A percentile compares a stretch with the other conserved stretches of the same genome.
phyloP scores from a whole-genome alignment of 495 filamentous ascomycete genomes.

The Glonium stellatum region DNA sequence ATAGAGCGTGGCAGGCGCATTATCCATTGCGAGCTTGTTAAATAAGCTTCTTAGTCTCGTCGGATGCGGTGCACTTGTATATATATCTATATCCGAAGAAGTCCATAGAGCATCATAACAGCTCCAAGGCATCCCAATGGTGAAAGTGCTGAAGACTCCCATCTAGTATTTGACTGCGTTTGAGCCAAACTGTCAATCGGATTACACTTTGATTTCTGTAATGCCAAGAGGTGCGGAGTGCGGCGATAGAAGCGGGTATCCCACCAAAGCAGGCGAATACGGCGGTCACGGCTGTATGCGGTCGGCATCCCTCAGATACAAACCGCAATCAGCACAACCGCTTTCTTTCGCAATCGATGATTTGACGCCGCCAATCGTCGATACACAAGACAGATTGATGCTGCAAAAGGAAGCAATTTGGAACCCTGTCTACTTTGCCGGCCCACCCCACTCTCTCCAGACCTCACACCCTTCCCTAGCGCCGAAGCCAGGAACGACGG shows the following conservation, averaged over 20 bases:
- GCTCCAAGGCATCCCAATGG: too few species aligned
- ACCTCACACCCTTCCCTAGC: background rate
- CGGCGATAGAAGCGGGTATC: too few species aligned
- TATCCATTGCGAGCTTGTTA: background rate
- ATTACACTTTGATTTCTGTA: too few species aligned
- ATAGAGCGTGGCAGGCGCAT: background rate
- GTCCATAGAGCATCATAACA: background rate
- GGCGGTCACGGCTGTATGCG: too few species aligned
- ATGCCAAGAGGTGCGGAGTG: too few species aligned
- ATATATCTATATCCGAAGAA: background rate
- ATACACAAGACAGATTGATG: background rate
- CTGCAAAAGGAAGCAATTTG: background rate
- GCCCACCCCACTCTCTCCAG: background rate
- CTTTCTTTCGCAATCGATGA: background rate
- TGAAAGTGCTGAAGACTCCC: too few species aligned
- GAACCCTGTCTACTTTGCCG: background rate
- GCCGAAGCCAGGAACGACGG: background rate
- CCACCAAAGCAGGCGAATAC: too few species aligned
- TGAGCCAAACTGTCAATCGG: too few species aligned
- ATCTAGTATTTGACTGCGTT: too few species aligned
- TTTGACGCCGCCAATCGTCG: background rate
- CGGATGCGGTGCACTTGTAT: background rate
- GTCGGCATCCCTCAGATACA: too few species aligned
- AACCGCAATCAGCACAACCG: background rate
- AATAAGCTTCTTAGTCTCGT: background rate